These are phyloP conservation scores for Solanum neorickii DNA, from an alignment of 257 asterid species.

Conservation along the genomic window DNA sequence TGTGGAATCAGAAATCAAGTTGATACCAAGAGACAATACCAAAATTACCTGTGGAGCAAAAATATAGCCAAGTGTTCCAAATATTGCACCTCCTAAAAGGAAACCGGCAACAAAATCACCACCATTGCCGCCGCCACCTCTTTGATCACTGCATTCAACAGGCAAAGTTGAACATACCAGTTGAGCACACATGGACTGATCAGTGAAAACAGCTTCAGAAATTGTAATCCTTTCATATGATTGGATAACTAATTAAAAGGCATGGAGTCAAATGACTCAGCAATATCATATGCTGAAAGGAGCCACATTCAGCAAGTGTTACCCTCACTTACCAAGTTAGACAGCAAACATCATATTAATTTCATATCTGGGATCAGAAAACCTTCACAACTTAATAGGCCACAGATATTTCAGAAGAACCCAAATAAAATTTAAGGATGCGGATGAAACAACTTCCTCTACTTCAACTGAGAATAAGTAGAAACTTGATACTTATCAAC, in stretches of 20 bases:
- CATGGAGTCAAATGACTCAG: neutral
- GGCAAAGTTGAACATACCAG: neutral
- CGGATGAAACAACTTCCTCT: neutral
- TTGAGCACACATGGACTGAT: neutral
- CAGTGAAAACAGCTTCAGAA: neutral
- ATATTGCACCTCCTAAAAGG: slow-evolving; percentile 77
- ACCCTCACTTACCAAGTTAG: neutral
- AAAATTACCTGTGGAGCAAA: slow-evolving; percentile 77
- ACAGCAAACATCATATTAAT: neutral
- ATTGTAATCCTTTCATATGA: neutral
- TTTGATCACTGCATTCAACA: slow-evolving; percentile 37
- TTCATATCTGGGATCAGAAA: neutral
- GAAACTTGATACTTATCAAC: neutral
- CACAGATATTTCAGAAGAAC: neutral
- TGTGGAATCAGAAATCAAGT: neutral
- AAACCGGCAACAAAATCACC: slow-evolving; percentile 83
- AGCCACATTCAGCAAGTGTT: neutral
- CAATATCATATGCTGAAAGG: neutral
- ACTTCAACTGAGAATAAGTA: neutral
- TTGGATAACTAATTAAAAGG: neutral
- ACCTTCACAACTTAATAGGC: neutral
- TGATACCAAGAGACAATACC: neutral
- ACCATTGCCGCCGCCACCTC: slow-evolving; percentile 53
- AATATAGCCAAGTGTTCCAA: slow-evolving; percentile 72
- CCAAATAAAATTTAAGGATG: neutral